Base-by-base conservation (phyloP, 106 monocot species). In the Amphibolis antarctica region DNA sequence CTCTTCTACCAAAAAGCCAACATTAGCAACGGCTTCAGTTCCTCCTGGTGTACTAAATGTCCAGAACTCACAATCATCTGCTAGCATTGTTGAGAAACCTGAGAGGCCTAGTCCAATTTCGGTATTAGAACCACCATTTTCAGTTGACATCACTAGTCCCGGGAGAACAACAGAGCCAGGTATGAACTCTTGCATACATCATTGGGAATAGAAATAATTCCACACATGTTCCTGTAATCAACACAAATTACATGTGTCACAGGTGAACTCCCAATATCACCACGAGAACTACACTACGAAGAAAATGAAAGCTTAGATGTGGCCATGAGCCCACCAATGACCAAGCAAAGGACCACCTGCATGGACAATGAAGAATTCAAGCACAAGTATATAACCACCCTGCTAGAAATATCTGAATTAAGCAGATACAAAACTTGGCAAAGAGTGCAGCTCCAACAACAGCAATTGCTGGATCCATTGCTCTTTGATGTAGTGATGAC, bases 401-500 rank as follows among this genome's bases (percentile, higher is more conserved):
- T 85, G 18, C 48, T 92, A 20, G 66, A 80, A 67, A 80, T 80
- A n/a, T 85, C 92, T 24, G 88, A 65, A 50, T 60, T 92, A 28
- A 67, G 14, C 61, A 28, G 18, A 12, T 44, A 54, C 29, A 59
- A 64, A 67, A 12, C 67, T 42, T 75, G 69, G 49, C 68, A 74
- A 42, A 80, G 44, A 61, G 79, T 75, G 71, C 45, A 77, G 55
- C 50, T 46, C 28, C 52, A 59, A 30, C 57, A 61, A 25, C 69
- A 64, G 27, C 56, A n/a, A n/a, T n/a, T 77, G 30, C 70, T 90
- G 13, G 76, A 81, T 27, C 63, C 71, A 49, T 87, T 80, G 45
- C 63, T 98, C 19, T 85, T 76, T 54, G 78, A 90, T 70, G 84
- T 84, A 59, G 66, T 90, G 31, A 85, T 74, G 42, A 69, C 75